Evolutionary conservation across 1,284 basidiomycete species (phyloP).

Genomic region (Cryptococcus sp.): DNA sequence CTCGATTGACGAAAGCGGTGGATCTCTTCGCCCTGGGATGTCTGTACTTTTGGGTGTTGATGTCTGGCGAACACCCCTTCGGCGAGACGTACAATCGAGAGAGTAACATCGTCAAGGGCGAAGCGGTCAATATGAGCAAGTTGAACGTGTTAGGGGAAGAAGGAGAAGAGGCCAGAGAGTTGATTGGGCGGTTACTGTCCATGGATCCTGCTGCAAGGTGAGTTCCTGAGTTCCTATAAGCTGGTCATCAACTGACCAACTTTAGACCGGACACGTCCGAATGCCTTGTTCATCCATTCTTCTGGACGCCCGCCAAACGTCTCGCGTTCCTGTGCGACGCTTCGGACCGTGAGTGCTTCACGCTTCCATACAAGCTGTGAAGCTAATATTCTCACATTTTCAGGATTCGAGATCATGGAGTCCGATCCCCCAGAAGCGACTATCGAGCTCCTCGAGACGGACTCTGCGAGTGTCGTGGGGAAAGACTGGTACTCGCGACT

Average conservation of each 20-base stretch:
- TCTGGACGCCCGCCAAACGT: slow-evolving; percentile 86
- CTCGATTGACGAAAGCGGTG: slow-evolving; percentile 81
- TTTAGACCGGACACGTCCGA: slow-evolving; percentile 80
- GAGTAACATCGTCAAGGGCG: slow-evolving; percentile 82
- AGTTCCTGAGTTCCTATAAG: slow-evolving; percentile 31
- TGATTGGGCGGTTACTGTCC: slow-evolving; percentile 75
- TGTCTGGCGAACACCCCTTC: slow-evolving; percentile 84
- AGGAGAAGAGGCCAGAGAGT: slow-evolving; percentile 76
- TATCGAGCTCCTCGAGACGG: slow-evolving; percentile 73
- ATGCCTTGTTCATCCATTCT: slow-evolving; percentile 90
- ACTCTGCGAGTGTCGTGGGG: slow-evolving; percentile 69
- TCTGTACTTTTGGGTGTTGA: slow-evolving; percentile 87
- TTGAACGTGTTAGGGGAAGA: slow-evolving; percentile 85
- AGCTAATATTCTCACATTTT: not conserved
- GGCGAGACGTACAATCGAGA: slow-evolving; percentile 89
- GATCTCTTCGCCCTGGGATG: slow-evolving; percentile 94
- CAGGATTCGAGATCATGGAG: slow-evolving; percentile 89
- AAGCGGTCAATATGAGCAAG: slow-evolving; percentile 65
- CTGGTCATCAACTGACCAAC: not conserved
- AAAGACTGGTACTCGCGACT: slow-evolving; percentile 82
- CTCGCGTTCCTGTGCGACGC: slow-evolving; percentile 94
- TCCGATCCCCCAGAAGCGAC: slow-evolving; percentile 80
- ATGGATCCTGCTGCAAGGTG: slow-evolving; percentile 72
- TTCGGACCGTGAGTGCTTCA: slow-evolving; percentile 67
- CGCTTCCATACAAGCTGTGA: not conserved